Conservation (phyloP, 805 yeast species). For the Priceomyces fermenticarens region DNA sequence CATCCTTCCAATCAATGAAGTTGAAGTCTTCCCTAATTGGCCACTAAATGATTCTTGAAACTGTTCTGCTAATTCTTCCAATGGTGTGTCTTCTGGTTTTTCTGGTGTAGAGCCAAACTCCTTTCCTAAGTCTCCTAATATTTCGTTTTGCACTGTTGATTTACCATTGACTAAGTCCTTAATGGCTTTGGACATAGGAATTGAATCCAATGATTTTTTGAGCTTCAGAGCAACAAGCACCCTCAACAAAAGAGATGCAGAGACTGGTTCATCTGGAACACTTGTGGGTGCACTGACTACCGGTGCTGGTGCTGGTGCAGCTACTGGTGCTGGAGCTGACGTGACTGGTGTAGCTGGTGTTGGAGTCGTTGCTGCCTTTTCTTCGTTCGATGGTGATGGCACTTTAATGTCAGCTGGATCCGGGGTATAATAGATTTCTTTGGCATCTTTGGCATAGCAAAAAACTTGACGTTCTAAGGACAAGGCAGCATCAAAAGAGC, state of each 20-base stretch:
- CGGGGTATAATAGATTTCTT: slow-evolving; percentile 92
- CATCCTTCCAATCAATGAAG: slow-evolving; percentile 84
- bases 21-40: slow-evolving; percentile 87
- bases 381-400: slow-evolving; percentile 28
- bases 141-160: slow-evolving; percentile 97
- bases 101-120: slow-evolving; percentile 98
- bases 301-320: slow-evolving; percentile 62
- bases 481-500: slow-evolving; percentile 96
- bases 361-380: slow-evolving; percentile 55
- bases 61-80: slow-evolving; percentile 90
- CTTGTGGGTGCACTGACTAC: slow-evolving; percentile 79
- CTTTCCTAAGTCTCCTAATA: slow-evolving; percentile 96
- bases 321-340: slow-evolving; percentile 57
- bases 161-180: slow-evolving; percentile 98
- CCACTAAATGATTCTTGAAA: slow-evolving; percentile 92
- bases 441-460: slow-evolving; percentile 93
- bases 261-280: slow-evolving; percentile 85
- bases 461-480: slow-evolving; percentile 91
- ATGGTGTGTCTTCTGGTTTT: slow-evolving; percentile 97
- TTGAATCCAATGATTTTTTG: slow-evolving; percentile 82
- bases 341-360: slow-evolving; percentile 60
- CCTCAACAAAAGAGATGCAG: slow-evolving; percentile 78
- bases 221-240: slow-evolving; percentile 93
- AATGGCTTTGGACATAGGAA: slow-evolving; percentile 88
- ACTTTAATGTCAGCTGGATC: slow-evolving; percentile 60